Conservation (phyloP, 73 alveolate genomes). For the Stentor coeruleus region DNA sequence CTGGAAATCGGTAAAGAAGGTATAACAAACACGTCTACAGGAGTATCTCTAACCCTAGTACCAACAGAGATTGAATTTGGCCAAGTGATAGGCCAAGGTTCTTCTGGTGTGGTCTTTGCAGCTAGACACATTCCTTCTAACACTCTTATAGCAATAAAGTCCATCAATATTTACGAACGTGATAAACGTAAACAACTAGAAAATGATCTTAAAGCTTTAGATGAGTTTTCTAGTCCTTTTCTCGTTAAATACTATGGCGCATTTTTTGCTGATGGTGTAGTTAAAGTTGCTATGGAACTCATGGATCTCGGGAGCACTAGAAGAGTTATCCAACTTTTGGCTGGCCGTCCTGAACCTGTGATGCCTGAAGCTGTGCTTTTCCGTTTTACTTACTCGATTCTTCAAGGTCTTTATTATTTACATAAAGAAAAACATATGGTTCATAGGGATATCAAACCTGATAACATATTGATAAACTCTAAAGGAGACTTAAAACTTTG, state of each 20-base stretch:
- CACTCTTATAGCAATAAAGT: constrained; percentile 47
- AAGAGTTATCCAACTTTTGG: constrained; percentile 42
- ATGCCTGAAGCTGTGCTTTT: constrained; percentile 13
- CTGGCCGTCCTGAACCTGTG: constrained; percentile 14
- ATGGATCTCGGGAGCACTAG: constrained; percentile 87
- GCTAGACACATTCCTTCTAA: constrained; percentile 57
- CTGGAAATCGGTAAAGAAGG: constrained; percentile 21
- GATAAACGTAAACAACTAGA: constrained; percentile 76
- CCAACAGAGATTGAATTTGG: constrained; percentile 24
- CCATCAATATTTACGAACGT: constrained; percentile 77
- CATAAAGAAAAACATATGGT: constrained; percentile 59
- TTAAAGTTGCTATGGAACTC: constrained; percentile 80
- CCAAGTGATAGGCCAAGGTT: constrained; percentile 60
- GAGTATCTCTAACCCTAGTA: neutral
- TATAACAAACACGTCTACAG: constrained; percentile 7
- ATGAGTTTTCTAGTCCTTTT: constrained; percentile 69
- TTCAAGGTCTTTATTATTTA: constrained; percentile 54
- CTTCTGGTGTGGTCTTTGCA: constrained; percentile 59
- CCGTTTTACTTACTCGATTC: constrained; percentile 33
- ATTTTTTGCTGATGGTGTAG: constrained; percentile 84
- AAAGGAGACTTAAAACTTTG: constrained; percentile 48
- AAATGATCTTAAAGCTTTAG: constrained; percentile 79
- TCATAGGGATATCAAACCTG: constrained; percentile 71
- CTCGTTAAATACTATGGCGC: constrained; percentile 90
- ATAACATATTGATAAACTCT: constrained; percentile 55